A percentile compares a stretch with the other conserved stretches of the same genome.
phyloP scores from a whole-genome alignment of 1,284 basidiomycete species.

The Leccinum subfulvum region DNA sequence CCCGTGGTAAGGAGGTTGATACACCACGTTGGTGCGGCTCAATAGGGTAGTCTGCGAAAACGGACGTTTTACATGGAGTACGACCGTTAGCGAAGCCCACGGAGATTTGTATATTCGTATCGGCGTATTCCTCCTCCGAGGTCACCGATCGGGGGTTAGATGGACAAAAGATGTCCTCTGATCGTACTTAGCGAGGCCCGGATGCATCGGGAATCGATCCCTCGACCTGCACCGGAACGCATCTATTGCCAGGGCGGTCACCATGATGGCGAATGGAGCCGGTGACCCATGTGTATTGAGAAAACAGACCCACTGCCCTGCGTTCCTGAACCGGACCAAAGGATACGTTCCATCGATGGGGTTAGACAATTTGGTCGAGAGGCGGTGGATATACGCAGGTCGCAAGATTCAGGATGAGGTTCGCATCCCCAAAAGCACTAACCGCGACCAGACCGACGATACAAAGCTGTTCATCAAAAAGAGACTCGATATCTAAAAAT shows the following conservation, averaged over 20 bases:
- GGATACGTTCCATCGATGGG: neutral
- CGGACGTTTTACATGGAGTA: neutral
- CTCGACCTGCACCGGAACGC: neutral
- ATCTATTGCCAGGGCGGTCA: neutral
- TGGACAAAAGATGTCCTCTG: neutral
- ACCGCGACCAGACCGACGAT: slow-evolving; percentile 48
- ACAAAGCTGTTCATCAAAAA: slow-evolving; percentile 15
- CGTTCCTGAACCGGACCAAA: neutral
- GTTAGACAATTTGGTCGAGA: neutral
- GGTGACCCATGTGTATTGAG: neutral
- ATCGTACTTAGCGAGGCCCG: neutral
- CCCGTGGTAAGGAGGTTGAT: neutral
- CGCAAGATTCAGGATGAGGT: neutral
- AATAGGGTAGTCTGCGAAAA: neutral
- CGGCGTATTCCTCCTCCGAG: neutral
- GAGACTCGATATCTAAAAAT: neutral
- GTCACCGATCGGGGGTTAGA: neutral
- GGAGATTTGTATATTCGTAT: neutral
- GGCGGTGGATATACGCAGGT: neutral
- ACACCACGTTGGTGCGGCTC: neutral
- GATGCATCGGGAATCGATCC: neutral
- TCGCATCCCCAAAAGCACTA: slow-evolving; percentile 15
- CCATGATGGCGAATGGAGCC: neutral
- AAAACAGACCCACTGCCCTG: neutral
- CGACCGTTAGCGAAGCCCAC: neutral